Percentiles rank a stretch among this genome's conserved stretches.
phyloP scores from a whole-genome alignment of 225 moss, liverwort and hornwort species.

The Pleurozium schreberi region DNA sequence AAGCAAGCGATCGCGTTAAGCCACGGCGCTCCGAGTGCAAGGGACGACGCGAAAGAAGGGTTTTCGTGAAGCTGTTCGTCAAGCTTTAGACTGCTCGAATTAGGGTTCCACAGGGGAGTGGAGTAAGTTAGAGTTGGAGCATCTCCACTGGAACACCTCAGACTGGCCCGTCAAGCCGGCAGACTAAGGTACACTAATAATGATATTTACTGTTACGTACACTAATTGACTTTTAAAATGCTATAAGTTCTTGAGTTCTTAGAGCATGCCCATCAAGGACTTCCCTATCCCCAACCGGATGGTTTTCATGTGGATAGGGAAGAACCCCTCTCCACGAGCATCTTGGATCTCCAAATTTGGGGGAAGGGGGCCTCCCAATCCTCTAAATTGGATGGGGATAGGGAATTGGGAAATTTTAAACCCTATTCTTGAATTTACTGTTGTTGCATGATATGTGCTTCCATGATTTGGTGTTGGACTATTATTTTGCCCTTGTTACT shows the following conservation, averaged over 20 bases:
- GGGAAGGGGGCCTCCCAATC: too few species aligned
- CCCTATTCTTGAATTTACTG: too few species aligned
- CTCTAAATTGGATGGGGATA: too few species aligned
- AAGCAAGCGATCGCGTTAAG: neutral
- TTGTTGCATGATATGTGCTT: too few species aligned
- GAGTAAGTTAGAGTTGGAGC: neutral
- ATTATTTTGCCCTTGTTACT: too few species aligned
- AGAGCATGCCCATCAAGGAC: too few species aligned
- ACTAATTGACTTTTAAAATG: neutral
- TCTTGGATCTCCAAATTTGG: too few species aligned
- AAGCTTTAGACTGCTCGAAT: neutral
- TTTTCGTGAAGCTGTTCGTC: rapidly evolving
- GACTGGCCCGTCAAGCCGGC: neutral
- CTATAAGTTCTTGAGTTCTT: neutral
- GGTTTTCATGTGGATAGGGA: too few species aligned
- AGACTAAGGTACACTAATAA: neutral
- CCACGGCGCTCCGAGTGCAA: neutral
- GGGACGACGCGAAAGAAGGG: neutral
- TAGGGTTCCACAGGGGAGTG: neutral
- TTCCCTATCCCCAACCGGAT: too few species aligned
- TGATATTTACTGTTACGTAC: neutral
- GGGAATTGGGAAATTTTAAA: too few species aligned
- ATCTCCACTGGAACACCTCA: neutral
- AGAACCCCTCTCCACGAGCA: too few species aligned
- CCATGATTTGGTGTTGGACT: too few species aligned